Evolutionary conservation across 768 basidiomycete genomes (phyloP).

Genomic region (Multifurca ochricompacta): DNA sequence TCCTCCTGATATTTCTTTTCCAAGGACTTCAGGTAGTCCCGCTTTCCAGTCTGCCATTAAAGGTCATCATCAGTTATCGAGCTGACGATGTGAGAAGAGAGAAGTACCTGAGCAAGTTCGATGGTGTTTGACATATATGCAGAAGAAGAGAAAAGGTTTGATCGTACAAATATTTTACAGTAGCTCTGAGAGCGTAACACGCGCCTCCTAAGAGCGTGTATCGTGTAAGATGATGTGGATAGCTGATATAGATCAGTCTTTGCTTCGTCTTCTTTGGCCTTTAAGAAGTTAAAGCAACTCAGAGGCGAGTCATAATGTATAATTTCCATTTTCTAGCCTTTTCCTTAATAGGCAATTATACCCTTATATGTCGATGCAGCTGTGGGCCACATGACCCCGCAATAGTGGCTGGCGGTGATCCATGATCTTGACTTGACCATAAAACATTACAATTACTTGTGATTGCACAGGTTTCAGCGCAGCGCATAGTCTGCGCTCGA

Average conservation of each 20-base stretch:
- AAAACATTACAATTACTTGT: no score
- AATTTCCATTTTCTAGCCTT: background rate
- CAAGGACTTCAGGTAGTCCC: slow-evolving; percentile 76
- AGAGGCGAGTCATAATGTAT: slow-evolving; percentile 4
- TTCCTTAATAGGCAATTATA: background rate
- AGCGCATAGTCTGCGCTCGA: no score
- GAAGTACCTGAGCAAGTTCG: slow-evolving; percentile 28
- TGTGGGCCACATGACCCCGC: no score
- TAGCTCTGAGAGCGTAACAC: slow-evolving; percentile 18
- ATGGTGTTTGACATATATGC: slow-evolving; percentile 23
- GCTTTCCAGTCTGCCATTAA: slow-evolving; percentile 72
- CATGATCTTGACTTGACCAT: no score
- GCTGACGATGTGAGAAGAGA: background rate
- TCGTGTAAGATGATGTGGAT: slow-evolving; percentile 2
- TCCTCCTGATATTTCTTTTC: slow-evolving; percentile 79
- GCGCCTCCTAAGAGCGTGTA: slow-evolving; percentile 15
- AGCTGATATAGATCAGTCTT: slow-evolving; percentile 11
- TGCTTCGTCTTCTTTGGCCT: background rate
- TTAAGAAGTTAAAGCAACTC: background rate
- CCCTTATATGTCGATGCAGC: background rate
- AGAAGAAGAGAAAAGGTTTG: slow-evolving; percentile 4
- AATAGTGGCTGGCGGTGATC: no score
- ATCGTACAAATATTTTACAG: slow-evolving; percentile 22
- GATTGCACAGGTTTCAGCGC: no score
- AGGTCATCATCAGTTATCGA: background rate